phyloP scores from a whole-genome alignment of 176 grass and related monocot genomes.

The Aegilops sharonensis region DNA sequence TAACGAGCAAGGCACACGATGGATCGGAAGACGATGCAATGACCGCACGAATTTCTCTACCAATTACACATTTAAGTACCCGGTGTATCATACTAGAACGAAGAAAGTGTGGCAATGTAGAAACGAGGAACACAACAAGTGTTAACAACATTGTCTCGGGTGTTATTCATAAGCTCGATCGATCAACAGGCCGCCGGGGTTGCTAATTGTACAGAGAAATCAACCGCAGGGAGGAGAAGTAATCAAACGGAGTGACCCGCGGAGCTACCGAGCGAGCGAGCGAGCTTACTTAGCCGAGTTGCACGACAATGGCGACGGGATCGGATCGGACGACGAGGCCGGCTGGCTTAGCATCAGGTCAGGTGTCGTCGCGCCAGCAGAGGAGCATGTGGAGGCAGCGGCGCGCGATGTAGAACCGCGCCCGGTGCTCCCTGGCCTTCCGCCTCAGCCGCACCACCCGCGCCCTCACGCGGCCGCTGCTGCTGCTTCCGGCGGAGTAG shows the following conservation, averaged over 20 bases:
- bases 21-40: neutral
- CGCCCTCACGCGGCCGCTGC: neutral
- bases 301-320: no score
- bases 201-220: neutral
- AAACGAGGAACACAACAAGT: no score
- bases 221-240: neutral
- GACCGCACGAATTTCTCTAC: neutral
- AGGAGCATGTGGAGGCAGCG: conserved; percentile 58
- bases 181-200: neutral
- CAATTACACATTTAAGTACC: neutral
- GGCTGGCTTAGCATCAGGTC: neutral
- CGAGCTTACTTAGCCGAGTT: neutral
- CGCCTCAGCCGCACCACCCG: neutral
- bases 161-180: neutral
- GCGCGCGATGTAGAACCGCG: conserved; percentile 54
- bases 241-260: neutral
- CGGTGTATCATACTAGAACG: no score
- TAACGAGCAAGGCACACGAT: neutral
- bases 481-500: neutral
- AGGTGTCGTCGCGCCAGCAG: conserved; percentile 50
- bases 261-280: neutral
- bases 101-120: no score
- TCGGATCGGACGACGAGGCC: neutral
- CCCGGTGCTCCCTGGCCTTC: conserved; percentile 34
- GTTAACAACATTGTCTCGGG: no score